These are phyloP conservation scores for Eucalyptus tenuipes DNA, from an alignment of 345 rosid genomes.

Conservation along the genomic window DNA sequence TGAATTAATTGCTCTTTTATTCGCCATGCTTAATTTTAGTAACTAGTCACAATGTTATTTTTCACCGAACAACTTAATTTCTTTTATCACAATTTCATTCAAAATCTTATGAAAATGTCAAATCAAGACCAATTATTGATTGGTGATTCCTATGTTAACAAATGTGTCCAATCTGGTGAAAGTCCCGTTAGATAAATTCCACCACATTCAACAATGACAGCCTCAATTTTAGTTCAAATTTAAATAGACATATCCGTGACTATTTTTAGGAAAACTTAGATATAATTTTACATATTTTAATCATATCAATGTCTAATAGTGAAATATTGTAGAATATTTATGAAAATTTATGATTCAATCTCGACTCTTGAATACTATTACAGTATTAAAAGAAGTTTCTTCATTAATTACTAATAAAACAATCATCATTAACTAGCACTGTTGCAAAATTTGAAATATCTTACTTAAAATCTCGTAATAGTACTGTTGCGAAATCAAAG, in stretches of 20 bases:
- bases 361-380: not conserved
- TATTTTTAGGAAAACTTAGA: not conserved
- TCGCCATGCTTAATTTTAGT: not conserved
- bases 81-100: not conserved
- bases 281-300: not conserved
- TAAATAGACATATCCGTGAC: fast-evolving
- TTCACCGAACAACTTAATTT: not conserved
- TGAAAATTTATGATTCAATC: not conserved
- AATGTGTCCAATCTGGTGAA: not conserved
- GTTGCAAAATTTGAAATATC: not conserved
- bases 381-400: not conserved
- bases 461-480: not conserved
- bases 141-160: not conserved
- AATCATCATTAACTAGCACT: not conserved
- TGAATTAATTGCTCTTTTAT: not conserved
- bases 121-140: not conserved
- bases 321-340: not conserved
- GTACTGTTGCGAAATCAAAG: not conserved
- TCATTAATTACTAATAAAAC: not conserved
- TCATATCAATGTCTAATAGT: not conserved
- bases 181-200: not conserved
- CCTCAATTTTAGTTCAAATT: not conserved
- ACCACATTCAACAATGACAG: fast-evolving
- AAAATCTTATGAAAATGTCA: not conserved
- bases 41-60: not conserved